Evolutionary conservation across 495 filamentous ascomycete species (phyloP).

Genomic region (Halenospora varia): DNA sequence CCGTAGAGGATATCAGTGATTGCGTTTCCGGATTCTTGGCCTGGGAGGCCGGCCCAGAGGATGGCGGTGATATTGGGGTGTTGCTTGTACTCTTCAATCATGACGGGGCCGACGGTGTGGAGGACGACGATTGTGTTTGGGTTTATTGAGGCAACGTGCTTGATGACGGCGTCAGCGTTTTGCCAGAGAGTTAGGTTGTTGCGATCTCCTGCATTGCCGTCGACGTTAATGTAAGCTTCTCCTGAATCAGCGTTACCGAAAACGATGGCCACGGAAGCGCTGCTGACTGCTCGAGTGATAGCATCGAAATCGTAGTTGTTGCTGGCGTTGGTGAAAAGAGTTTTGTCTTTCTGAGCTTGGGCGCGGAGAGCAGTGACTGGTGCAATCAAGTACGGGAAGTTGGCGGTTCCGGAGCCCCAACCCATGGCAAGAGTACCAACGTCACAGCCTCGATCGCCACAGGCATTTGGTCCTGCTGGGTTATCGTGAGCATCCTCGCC

Average conservation of each 20-base stretch:
- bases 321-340: constrained; percentile 68
- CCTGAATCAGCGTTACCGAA: constrained; percentile 88
- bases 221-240: constrained; percentile 80
- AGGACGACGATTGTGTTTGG: constrained; percentile 93
- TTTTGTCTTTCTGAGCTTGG: constrained; percentile 56
- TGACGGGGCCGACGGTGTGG: constrained; percentile 77
- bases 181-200: constrained; percentile 92
- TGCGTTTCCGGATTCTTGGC: constrained; percentile 89
- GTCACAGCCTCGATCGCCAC: constrained; percentile 76
- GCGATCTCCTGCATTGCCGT: constrained; percentile 83
- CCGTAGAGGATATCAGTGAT: constrained; percentile 91
- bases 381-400: constrained; percentile 89
- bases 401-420: constrained; percentile 87
- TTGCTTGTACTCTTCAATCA: constrained; percentile 71
- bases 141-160: constrained; percentile 69
- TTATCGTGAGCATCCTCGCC: constrained; percentile 82
- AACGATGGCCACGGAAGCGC: constrained; percentile 71
- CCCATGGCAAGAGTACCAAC: constrained; percentile 88
- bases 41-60: constrained; percentile 88
- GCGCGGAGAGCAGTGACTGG: constrained; percentile 82
- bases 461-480: constrained; percentile 78
- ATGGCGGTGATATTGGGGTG: constrained; percentile 93
- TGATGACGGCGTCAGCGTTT: constrained; percentile 73
- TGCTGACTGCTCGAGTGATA: constrained; percentile 58
- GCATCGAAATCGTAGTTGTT: constrained; percentile 63